Base-by-base conservation (phyloP, 208 protist genomes). In the Trypanosoma conorhini region DNA sequence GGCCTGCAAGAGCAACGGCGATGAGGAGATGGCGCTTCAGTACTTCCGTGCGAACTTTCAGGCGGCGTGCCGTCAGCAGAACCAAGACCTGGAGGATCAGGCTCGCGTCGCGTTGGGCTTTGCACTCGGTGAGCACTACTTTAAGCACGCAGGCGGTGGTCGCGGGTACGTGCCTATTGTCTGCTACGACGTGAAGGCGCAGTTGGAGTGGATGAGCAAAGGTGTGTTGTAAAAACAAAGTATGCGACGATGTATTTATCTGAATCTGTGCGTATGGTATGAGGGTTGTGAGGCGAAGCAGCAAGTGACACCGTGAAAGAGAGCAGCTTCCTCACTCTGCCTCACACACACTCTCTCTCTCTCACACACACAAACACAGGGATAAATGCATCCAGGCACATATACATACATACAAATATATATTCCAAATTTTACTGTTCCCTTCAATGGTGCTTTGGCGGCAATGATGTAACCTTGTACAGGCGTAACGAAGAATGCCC, bases 151-250 rank as follows among this genome's bases (percentile, higher is more conserved):
- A 9, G 86, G 83, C 19, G 67, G 83, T 31, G 84, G 80, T 21
- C 76, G 83, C 44, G 91, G 91, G 21, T 96, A 96, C 63, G 72
- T 93, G 60, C 80, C 82, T 13, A 89, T 96, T 55, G 81, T 93
- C 7, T 96, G 82, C 69, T 67, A 89, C 21, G 88, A 93, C 67
- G 81, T 96, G 51, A 72, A 79, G 62, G 83, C 87, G 13, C 91
- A 96, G 67, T 77, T 96, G 50, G 81, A 81, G 52, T 96, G 91
- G 91, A 91, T 93, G 86, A 96, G 91, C 78, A 90, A 72, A 22
- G 91, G 88, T 28, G 74, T 77, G 12, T 73, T 96, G 35, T 96
- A 75, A 76, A 51, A 59, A 19, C 24, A 12, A 63, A 31, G n/a
- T n/a, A n/a, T n/a, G n/a, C 50, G 5, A 5, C 28, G 9, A 50